Conservation (phyloP, 345 rosid species). For the Hibiscus syriacus region DNA sequence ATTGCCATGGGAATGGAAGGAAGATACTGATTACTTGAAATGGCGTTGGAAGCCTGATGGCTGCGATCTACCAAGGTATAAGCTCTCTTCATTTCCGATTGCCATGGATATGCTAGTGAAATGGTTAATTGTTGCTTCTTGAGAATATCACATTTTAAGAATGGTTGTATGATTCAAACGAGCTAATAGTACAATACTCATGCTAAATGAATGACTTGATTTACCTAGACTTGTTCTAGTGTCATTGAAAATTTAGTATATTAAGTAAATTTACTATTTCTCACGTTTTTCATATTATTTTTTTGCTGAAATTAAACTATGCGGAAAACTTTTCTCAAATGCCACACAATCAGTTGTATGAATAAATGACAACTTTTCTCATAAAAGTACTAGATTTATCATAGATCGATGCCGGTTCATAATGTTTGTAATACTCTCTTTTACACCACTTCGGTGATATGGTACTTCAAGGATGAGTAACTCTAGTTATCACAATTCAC, state of each 20-base stretch:
- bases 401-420: background rate
- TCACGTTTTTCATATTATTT: too few species aligned
- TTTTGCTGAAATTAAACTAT: too few species aligned
- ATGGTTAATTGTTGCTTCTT: background rate
- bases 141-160: background rate
- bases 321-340: background rate
- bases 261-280: background rate
- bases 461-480: background rate
- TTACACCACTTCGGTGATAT: background rate
- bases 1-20: constrained; percentile 79
- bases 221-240: background rate
- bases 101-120: background rate
- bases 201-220: background rate
- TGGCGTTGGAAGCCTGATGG: constrained; percentile 95
- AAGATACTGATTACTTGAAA: constrained; percentile 54
- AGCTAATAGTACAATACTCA: background rate
- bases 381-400: background rate
- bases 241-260: background rate
- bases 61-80: constrained; percentile 91
- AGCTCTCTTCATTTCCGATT: background rate
- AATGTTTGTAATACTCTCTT: background rate
- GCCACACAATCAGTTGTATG: background rate
- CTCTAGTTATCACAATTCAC: background rate
- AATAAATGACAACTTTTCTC: too few species aligned
- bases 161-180: background rate